phyloP scores from a whole-genome alignment of 331 rosid species.

The Cydonia oblonga region DNA sequence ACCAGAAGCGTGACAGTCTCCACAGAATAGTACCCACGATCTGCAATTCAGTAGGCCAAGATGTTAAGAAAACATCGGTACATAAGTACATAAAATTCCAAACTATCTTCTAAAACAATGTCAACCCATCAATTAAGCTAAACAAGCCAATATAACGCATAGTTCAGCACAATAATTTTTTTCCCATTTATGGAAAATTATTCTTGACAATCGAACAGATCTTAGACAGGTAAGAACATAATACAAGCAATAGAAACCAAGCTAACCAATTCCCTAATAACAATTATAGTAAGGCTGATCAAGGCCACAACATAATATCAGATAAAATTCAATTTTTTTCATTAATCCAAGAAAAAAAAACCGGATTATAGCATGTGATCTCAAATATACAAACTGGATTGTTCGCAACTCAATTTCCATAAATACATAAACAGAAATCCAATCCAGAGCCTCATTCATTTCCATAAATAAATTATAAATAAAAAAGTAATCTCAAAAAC shows the following conservation, averaged over 20 bases:
- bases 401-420: not conserved
- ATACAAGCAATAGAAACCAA: not conserved
- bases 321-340: not conserved
- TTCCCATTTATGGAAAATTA: not conserved
- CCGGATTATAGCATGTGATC: not conserved
- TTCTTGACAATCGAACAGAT: not conserved
- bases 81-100: constrained; percentile 1
- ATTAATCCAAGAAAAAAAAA: not conserved
- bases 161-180: not conserved
- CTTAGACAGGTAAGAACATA: not conserved
- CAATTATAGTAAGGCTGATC: not conserved
- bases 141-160: not conserved
- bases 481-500: not conserved
- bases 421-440: not conserved
- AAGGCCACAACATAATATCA: not conserved
- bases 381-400: not conserved
- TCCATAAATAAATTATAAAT: not conserved
- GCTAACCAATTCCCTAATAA: not conserved
- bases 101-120: not conserved
- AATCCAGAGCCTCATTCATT: not conserved
- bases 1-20: constrained; percentile 93
- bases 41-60: constrained; percentile 38
- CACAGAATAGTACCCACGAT: constrained; percentile 92
- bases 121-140: not conserved
- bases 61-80: constrained; percentile 20